A percentile compares a stretch with the other conserved stretches of the same genome.
These are phyloP conservation scores for Isabelozyma pseudorhagii DNA, from an alignment of 805 yeast genomes.

Conservation along the genomic window DNA sequence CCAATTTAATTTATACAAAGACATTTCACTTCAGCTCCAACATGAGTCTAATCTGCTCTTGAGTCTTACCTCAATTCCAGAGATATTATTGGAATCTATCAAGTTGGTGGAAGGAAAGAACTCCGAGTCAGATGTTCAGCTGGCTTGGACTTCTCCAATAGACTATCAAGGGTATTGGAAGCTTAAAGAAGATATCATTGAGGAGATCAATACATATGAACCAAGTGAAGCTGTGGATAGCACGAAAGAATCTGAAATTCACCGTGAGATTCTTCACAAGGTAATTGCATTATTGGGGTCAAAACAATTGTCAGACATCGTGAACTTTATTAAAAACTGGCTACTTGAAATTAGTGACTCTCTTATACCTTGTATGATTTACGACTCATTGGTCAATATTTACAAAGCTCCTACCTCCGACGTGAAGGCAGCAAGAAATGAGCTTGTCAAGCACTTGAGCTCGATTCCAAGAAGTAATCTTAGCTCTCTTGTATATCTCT, in stretches of 20 bases:
- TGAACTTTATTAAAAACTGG: slow-evolving; percentile 39
- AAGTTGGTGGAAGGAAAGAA: slow-evolving; percentile 13
- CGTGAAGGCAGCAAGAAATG: slow-evolving; percentile 7
- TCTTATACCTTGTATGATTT: slow-evolving; percentile 38
- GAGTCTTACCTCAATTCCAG: slow-evolving; percentile 30
- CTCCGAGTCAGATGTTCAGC: slow-evolving; percentile 1
- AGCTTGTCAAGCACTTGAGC: slow-evolving; percentile 22
- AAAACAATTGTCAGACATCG: slow-evolving; percentile 6
- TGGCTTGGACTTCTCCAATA: slow-evolving; percentile 28
- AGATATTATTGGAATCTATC: slow-evolving; percentile 21
- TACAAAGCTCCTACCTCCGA: slow-evolving; percentile 10
- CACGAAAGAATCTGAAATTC: slow-evolving; percentile 17
- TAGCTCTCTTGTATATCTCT: slow-evolving; percentile 29
- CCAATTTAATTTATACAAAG: slow-evolving; percentile 38
- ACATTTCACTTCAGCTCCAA: slow-evolving; percentile 35
- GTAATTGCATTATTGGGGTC: slow-evolving; percentile 10
- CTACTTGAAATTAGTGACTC: slow-evolving; percentile 39
- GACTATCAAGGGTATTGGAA: slow-evolving; percentile 32
- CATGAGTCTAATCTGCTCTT: slow-evolving; percentile 8
- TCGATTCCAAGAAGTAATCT: slow-evolving; percentile 39
- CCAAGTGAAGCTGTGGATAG: slow-evolving; percentile 4
- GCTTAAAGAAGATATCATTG: slow-evolving; percentile 26
- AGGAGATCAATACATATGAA: slow-evolving; percentile 16
- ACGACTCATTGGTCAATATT: slow-evolving; percentile 24
- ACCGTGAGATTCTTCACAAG: slow-evolving; percentile 16